Conservation (phyloP, 352 stramenopile species). For the Plasmopara viticola region DNA sequence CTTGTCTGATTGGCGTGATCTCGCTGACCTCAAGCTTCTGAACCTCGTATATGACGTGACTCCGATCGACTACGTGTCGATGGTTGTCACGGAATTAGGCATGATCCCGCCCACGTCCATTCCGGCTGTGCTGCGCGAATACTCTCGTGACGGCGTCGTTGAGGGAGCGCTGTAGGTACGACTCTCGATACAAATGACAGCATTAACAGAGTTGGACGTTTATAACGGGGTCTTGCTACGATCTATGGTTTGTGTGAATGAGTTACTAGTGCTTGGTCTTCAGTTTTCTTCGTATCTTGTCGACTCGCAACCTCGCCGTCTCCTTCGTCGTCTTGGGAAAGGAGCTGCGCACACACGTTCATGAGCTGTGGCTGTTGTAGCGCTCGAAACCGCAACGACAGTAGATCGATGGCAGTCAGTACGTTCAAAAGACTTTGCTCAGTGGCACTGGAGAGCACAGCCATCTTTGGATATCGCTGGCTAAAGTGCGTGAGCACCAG, state of each 20-base stretch:
- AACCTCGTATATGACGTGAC: conserved; percentile 96
- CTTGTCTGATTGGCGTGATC: conserved; percentile 73
- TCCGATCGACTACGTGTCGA: conserved; percentile 93
- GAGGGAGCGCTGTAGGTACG: conserved; percentile 25
- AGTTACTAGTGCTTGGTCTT: conserved; percentile 9
- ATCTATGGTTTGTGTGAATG: not conserved
- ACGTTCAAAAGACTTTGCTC: conserved; percentile 31
- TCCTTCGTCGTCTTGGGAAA: conserved; percentile 35
- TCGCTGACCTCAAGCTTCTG: conserved; percentile 66
- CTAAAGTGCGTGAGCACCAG: conserved; percentile 96
- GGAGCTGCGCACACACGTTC: conserved; percentile 57
- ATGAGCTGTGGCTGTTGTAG: conserved; percentile 56
- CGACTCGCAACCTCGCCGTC: conserved; percentile 13
- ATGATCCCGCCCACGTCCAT: conserved; percentile 97
- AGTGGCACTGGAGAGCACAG: conserved; percentile 26
- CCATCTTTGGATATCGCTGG: conserved; percentile 79
- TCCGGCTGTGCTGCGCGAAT: conserved; percentile 94
- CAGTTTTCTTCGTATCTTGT: conserved; percentile 10
- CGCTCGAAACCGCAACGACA: conserved; percentile 62
- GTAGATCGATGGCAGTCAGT: conserved; percentile 68
- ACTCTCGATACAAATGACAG: not conserved
- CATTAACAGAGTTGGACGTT: not conserved
- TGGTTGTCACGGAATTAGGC: conserved; percentile 96
- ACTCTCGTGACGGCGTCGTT: conserved; percentile 60
- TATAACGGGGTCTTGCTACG: not conserved